Percentiles rank a stretch among this genome's conserved stretches.
Conservation (phyloP, 2,329 filamentous ascomycete species). For the Ophiosphaerella herpotricha region DNA sequence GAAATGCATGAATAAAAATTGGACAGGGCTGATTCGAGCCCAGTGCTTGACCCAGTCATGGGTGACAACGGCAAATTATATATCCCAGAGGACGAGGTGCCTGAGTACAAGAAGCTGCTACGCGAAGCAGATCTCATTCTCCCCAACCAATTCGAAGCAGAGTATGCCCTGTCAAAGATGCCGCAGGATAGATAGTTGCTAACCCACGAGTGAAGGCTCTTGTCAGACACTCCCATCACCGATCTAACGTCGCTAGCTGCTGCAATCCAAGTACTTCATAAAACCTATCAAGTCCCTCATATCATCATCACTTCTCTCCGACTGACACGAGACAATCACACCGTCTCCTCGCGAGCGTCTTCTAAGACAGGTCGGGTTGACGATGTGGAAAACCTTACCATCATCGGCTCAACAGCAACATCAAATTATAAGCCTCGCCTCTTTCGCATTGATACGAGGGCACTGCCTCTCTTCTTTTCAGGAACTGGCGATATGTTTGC, state of each 20-base stretch:
- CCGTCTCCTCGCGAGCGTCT: conserved; percentile 33
- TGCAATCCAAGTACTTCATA: conserved; percentile 79
- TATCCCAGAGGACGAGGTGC: conserved; percentile 87
- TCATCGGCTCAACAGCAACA: conserved; percentile 78
- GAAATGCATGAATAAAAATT: no score
- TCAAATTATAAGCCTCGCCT: conserved; percentile 70
- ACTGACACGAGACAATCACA: conserved; percentile 61
- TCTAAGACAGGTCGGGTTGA: conserved; percentile 20
- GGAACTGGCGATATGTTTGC: conserved; percentile 99
- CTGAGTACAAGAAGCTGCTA: conserved; percentile 82
- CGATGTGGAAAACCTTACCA: conserved; percentile 58
- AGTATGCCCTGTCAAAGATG: conserved; percentile 61
- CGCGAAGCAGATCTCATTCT: conserved; percentile 86
- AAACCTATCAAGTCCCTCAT: conserved; percentile 77
- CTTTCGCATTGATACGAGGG: conserved; percentile 85
- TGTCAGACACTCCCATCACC: conserved; percentile 82
- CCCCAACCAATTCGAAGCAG: conserved; percentile 96
- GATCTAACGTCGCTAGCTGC: conserved; percentile 72
- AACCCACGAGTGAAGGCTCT: conserved; percentile 59
- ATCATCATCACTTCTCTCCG: conserved; percentile 90
- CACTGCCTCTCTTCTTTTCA: conserved; percentile 90
- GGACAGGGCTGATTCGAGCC: conserved; percentile 17
- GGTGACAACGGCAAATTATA: conserved; percentile 93
- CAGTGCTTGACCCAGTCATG: conserved; percentile 95
- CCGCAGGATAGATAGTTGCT: background rate